Base-by-base conservation (phyloP, 192 early-diverging fungal genomes). In the Umbelopsis ramanniana region DNA sequence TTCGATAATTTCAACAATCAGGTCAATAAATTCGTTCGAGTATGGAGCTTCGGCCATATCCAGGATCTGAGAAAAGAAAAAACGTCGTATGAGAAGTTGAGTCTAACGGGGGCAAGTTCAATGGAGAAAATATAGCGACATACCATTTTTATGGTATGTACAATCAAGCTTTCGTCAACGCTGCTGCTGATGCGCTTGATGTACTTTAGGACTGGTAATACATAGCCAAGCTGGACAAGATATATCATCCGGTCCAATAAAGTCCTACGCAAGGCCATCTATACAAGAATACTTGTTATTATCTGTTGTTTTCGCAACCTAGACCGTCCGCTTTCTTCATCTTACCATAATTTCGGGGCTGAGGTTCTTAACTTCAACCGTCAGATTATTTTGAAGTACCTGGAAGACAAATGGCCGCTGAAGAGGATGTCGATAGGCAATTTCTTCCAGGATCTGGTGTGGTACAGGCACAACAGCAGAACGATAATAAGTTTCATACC, bases 371-470 rank as follows among this genome's bases (percentile, higher is more conserved):
- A 86, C 79, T 23, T 76, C 79, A n/a, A 85, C 83, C 70, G 82
- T 79, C 66, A 93, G 83, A 66, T 85, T 83, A n/a, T 81, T 87
- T 46, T 79, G 81, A 55, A 89, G 84, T 11, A 83, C 85, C 2
- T 80, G 75, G 77, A 93, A 91, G 9, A 93, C 85, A n/a, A 83
- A 81, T 5, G 83, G 77, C 66, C 87, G 85, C 57, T 90, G 86
- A 26, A 91, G 71, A n/a, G 88, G 89, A 71, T 93, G 92, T 33
- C 87, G 83, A 67, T 82, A 84, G 0, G 91, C 89, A 72, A 93
- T 91, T 75, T 93, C 92, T 63, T 93, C 92, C n/a, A 93, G 81
- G 26, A 93, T 46, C 15, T 90, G 70, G 72, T 90, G 82, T 23
- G 89, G 86, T 0, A 85, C 52, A 3, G 90, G 88, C 2, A 83